Base-by-base conservation (phyloP, 306 rosid species). In the Cucurbita moschata region DNA sequence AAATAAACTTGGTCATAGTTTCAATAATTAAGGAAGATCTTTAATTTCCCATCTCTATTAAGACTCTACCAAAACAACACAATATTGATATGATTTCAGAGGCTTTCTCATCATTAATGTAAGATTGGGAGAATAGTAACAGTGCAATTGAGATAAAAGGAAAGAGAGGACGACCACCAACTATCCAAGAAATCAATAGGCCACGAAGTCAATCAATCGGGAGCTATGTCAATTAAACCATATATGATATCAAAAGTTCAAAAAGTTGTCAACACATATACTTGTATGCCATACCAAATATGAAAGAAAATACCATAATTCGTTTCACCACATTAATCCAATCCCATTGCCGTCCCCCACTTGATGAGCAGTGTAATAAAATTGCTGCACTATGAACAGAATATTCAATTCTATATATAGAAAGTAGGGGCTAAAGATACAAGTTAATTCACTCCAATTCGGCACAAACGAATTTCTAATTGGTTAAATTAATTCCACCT, bases 281-380 rank as follows among this genome's bases (percentile, higher is more conserved):
- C 56, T 68, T 44, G 1, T 68, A 18, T 21, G 39, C 13, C 38
- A 26, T 30, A 3, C 59, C 21, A 30, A 47, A 40, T 11, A 51
- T 15, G 13, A 70, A 50, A 70, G 13, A 70, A 50, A 51, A 70
- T 50, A 70, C 60, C 47, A 70, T 6, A 15, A 70, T 30, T 16
- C 10, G 18, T 50, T 30, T 50, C 16, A 9, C 60, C 59, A 26
- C 21, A 70, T 35, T 30, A 70, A 70, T 50, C 74, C 74, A 30
- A 50, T 50, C 74, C 16, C 59, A 47, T 47, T 49, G 72, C 44
- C 44, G 23, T 14, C 73, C 47, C 47, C 35, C n/a, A 68, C 44
- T 70, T 70, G 74, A 70, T 70, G 74, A 35, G 60, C 74, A 70
- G 60, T 30, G 74, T 51, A 51, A 70, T 37, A 70, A 50, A 70